Conservation (phyloP, 2,329 filamentous ascomycete genomes). For the Aspergillus aculeatus region DNA sequence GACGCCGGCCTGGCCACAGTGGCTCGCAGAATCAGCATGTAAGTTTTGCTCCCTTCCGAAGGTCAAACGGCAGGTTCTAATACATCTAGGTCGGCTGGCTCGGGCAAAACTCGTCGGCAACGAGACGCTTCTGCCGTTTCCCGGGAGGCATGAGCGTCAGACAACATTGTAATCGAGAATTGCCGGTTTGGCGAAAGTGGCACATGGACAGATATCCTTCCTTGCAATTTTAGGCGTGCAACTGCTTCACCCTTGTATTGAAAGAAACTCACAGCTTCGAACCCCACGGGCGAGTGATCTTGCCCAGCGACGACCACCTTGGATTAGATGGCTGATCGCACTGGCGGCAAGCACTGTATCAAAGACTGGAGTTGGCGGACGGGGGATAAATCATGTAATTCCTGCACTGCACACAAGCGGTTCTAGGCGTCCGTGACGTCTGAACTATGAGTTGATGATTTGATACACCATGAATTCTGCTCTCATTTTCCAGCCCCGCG, state of each 20-base stretch:
- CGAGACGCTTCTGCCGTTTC: conserved; percentile 29
- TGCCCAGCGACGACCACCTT: not conserved
- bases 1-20: conserved; percentile 83
- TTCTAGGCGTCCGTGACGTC: conserved; percentile 28
- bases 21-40: conserved; percentile 94
- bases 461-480: conserved; percentile 24
- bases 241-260: conserved; percentile 1
- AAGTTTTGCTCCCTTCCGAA: conserved; percentile 47
- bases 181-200: conserved; percentile 7
- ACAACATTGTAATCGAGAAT: conserved; percentile 7
- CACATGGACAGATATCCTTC: conserved; percentile 3
- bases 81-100: conserved; percentile 39
- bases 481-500: not conserved
- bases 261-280: not conserved
- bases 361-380: conserved; percentile 19
- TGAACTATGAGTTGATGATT: conserved; percentile 31
- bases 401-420: conserved; percentile 21
- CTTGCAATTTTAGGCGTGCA: not conserved
- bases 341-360: conserved; percentile 14
- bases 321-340: not conserved
- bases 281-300: not conserved
- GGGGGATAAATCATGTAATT: conserved; percentile 21
- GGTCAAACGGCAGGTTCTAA: not conserved
- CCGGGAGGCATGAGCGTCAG: conserved; percentile 21
- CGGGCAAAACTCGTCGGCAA: conserved; percentile 36